A percentile compares a stretch with the other conserved stretches of the same genome.
Conservation (phyloP, 345 rosid genomes). For the Populus davidiana region DNA sequence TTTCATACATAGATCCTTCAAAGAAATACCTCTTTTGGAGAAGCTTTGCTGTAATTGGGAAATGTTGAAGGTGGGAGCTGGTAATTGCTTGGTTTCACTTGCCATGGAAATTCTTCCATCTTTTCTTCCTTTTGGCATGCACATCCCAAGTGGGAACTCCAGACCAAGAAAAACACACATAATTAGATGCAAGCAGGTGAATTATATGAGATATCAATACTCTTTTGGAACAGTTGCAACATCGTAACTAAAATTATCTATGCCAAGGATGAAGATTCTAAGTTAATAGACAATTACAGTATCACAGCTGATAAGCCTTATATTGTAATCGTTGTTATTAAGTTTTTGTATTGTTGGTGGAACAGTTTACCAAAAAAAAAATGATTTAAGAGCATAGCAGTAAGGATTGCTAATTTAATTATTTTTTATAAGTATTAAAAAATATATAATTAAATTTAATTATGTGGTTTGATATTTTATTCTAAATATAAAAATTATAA, state of each 20-base stretch:
- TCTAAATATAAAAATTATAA: no score
- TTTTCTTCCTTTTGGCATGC: conserved; percentile 65
- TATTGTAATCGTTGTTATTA: no score
- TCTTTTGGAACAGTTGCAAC: background rate
- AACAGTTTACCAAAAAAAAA: conserved; percentile 39
- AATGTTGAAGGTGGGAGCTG: conserved; percentile 70
- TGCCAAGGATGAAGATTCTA: no score
- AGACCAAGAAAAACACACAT: conserved; percentile 40
- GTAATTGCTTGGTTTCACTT: conserved; percentile 66
- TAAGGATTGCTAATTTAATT: no score
- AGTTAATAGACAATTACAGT: background rate
- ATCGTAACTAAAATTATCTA: no score
- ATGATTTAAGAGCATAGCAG: no score
- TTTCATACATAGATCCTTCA: conserved; percentile 43
- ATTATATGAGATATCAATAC: background rate
- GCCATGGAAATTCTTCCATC: conserved; percentile 85
- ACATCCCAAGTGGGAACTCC: conserved; percentile 89
- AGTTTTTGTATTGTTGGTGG: background rate
- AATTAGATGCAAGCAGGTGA: no score
- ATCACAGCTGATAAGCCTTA: background rate
- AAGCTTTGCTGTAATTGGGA: conserved; percentile 72
- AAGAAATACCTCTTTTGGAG: conserved; percentile 70
- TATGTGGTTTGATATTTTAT: no score
- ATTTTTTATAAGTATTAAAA: no score
- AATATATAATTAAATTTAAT: no score